Evolutionary conservation across 495 filamentous ascomycete genomes (phyloP).

Genomic region (Elaphomyces granulatus): DNA sequence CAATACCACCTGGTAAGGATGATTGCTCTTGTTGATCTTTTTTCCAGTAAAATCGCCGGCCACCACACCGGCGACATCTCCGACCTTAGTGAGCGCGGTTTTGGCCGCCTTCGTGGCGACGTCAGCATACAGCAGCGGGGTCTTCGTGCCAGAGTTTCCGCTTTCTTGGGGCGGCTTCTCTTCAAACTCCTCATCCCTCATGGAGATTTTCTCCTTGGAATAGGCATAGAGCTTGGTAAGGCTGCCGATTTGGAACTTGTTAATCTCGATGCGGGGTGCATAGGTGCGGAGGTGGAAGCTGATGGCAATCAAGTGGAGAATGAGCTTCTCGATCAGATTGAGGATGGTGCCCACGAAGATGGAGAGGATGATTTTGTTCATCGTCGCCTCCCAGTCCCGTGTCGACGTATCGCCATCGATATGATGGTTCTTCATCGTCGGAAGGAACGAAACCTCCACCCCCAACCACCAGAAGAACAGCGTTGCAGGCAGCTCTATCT

Average conservation of each 20-base stretch:
- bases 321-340: constrained; percentile 84
- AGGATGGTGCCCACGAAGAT: constrained; percentile 65
- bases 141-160: constrained; percentile 44
- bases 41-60: constrained; percentile 92
- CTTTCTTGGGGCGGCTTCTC: constrained; percentile 27
- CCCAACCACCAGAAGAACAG: constrained; percentile 90
- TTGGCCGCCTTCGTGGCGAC: constrained; percentile 55
- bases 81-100: constrained; percentile 60
- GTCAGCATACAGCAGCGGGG: constrained; percentile 53
- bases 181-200: constrained; percentile 59
- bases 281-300: constrained; percentile 89
- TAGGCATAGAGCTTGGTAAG: constrained; percentile 70
- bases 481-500: constrained; percentile 73
- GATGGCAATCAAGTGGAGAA: constrained; percentile 89
- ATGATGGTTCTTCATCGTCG: constrained; percentile 59
- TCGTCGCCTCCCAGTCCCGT: constrained; percentile 54
- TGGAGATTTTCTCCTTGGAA: constrained; percentile 57
- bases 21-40: constrained; percentile 53
- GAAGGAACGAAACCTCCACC: constrained; percentile 50
- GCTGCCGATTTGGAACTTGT: constrained; percentile 76
- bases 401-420: constrained; percentile 37
- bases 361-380: constrained; percentile 78
- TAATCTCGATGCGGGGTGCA: constrained; percentile 78
- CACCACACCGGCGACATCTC: constrained; percentile 76
- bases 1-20: constrained; percentile 70